Conservation (phyloP, 495 filamentous ascomycete species). For the Oleoguttula mirabilis region DNA sequence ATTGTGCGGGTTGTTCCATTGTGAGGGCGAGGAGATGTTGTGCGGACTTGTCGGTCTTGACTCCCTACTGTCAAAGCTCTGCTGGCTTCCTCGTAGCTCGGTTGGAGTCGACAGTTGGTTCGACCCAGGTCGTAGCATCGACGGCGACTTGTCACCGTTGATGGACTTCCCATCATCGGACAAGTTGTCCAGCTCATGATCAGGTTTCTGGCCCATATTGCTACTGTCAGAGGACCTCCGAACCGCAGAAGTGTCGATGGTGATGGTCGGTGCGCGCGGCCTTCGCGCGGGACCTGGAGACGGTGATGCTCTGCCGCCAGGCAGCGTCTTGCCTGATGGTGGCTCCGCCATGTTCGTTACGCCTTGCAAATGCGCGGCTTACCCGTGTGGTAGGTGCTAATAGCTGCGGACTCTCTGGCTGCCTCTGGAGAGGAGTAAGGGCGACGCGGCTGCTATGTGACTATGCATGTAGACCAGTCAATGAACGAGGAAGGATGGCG, state of each 20-base stretch:
- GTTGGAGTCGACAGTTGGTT: conserved; percentile 35
- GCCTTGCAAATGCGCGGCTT: no score
- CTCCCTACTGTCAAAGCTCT: conserved; percentile 61
- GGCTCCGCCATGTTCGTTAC: conserved; percentile 1
- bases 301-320: conserved; percentile 2
- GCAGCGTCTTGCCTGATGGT: not conserved
- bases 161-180: conserved; percentile 14
- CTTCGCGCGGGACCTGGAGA: conserved; percentile 10
- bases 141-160: conserved; percentile 15
- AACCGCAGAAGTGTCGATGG: conserved; percentile 63
- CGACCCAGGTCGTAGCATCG: conserved; percentile 19
- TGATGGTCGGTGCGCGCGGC: conserved; percentile 48
- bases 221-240: conserved; percentile 31
- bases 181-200: conserved; percentile 20
- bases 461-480: no score
- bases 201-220: conserved; percentile 13
- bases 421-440: no score
- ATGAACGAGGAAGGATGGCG: no score
- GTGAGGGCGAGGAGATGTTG: conserved; percentile 63
- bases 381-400: no score
- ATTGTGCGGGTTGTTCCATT: conserved; percentile 41
- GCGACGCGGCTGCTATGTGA: no score
- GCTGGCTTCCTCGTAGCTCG: conserved; percentile 44
- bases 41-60: conserved; percentile 81
- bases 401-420: no score